Evolutionary conservation across 2,329 filamentous ascomycete genomes (phyloP).

Genomic region (Remersonia thermophila): DNA sequence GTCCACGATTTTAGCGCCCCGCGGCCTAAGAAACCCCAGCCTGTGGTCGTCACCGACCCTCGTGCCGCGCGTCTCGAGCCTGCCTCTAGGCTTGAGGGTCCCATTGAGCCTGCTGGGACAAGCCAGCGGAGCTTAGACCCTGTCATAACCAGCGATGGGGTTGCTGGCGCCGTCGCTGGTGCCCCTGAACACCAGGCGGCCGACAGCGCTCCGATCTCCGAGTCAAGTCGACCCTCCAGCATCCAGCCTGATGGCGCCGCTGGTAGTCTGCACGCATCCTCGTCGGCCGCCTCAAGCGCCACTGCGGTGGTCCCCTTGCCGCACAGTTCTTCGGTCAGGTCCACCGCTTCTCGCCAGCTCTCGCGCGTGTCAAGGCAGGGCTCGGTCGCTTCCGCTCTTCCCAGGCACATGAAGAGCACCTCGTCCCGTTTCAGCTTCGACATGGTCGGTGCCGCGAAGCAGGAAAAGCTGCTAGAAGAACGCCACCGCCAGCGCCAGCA

Average conservation of each 20-base stretch:
- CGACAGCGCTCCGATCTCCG: background rate
- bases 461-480: constrained; percentile 60
- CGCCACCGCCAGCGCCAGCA: constrained; percentile 55
- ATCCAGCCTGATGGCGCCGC: constrained; percentile 9
- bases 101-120: constrained; percentile 8
- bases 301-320: constrained; percentile 8
- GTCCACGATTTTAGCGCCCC: constrained; percentile 57
- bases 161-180: too few relatives aligned
- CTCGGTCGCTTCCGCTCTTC: constrained; percentile 35
- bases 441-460: constrained; percentile 56
- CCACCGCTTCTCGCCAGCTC: constrained; percentile 37
- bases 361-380: constrained; percentile 35
- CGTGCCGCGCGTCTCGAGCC: constrained; percentile 1
- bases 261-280: constrained; percentile 2
- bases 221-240: too few relatives aligned
- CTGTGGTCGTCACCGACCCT: background rate
- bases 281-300: constrained; percentile 21
- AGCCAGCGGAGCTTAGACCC: too few relatives aligned
- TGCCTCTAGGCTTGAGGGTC: background rate
- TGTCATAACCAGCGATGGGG: too few relatives aligned
- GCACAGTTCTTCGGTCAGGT: constrained; percentile 23
- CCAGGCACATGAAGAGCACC: constrained; percentile 60
- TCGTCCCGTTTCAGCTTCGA: constrained; percentile 75
- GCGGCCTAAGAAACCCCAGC: constrained; percentile 19
- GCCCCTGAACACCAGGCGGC: background rate